A percentile compares a stretch with the other conserved stretches of the same genome.
phyloP scores from a whole-genome alignment of 495 filamentous ascomycete species.

The Aspergillus affinis region DNA sequence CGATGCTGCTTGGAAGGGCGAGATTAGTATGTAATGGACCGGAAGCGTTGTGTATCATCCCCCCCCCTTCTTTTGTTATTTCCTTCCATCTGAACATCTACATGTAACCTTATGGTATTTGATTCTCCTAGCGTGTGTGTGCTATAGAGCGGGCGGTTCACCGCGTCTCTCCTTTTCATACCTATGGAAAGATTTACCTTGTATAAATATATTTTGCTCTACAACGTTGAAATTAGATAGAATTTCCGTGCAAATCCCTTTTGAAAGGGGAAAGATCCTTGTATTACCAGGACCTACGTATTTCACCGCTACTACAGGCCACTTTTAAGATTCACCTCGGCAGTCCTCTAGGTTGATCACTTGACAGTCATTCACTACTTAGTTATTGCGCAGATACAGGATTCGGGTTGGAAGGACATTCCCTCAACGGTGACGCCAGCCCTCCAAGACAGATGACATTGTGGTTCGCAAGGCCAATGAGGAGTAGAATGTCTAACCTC shows the following conservation, averaged over 20 bases:
- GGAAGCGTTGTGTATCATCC: constrained; percentile 14
- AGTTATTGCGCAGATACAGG: not conserved
- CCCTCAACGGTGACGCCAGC: not conserved
- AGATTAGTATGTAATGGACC: constrained; percentile 68
- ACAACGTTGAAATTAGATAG: not conserved
- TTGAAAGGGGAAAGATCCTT: too few species aligned
- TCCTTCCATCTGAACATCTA: constrained; percentile 10
- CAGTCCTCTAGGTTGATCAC: not conserved
- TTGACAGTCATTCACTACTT: not conserved
- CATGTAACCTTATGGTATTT: constrained; percentile 18
- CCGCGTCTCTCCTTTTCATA: constrained; percentile 2
- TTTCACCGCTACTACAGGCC: not conserved
- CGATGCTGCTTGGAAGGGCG: constrained; percentile 80
- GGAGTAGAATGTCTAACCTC: too few species aligned
- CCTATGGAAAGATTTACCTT: constrained; percentile 9
- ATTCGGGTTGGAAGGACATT: not conserved
- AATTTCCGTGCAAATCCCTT: not conserved
- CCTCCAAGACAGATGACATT: not conserved
- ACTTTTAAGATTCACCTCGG: not conserved
- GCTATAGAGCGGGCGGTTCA: constrained; percentile 1
- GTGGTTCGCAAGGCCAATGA: not conserved
- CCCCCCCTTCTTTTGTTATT: constrained; percentile 14
- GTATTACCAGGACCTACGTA: not conserved
- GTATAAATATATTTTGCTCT: constrained; percentile 12
- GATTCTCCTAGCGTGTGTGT: constrained; percentile 5